Evolutionary conservation across 305 asterid species (phyloP).

Genomic region (Rubia occidens): DNA sequence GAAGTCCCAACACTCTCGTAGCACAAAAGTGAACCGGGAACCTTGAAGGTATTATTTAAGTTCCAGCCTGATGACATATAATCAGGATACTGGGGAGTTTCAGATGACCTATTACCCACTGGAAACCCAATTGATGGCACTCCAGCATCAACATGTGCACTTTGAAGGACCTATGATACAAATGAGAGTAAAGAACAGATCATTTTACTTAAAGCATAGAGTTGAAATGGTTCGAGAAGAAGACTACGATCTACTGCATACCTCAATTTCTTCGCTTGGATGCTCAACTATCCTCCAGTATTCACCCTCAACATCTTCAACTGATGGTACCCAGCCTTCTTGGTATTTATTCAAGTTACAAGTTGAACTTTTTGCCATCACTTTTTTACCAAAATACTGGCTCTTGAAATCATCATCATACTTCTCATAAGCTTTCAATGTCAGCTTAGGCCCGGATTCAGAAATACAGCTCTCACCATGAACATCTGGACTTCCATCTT

Average conservation of each 20-base stretch:
- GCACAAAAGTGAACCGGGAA: constrained; percentile 66
- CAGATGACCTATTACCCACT: constrained; percentile 18
- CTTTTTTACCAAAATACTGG: constrained; percentile 47
- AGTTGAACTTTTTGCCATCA: constrained; percentile 19
- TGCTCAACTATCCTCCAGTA: constrained; percentile 79
- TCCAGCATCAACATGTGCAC: constrained; percentile 30
- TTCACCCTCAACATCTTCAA: constrained; percentile 61
- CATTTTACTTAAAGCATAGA: constrained; percentile 16
- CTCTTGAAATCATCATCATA: constrained; percentile 68
- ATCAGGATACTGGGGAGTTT: constrained; percentile 24
- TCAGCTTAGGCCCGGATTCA: constrained; percentile 50
- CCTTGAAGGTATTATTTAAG: constrained; percentile 51
- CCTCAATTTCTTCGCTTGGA: constrained; percentile 79
- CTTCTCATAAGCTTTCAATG: constrained; percentile 48
- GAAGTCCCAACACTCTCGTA: constrained; percentile 40
- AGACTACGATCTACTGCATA: constrained; percentile 18
- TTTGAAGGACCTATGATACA: constrained; percentile 57
- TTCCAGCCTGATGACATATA: constrained; percentile 68
- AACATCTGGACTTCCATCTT: constrained; percentile 20
- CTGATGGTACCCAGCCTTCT: constrained; percentile 32
- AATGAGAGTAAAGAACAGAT: constrained; percentile 23
- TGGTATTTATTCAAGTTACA: background rate
- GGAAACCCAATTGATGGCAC: constrained; percentile 51
- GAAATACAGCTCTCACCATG: constrained; percentile 24
- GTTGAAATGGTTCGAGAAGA: constrained; percentile 11